phyloP scores from a whole-genome alignment of 345 rosid species.

The Nephelium lappaceum region DNA sequence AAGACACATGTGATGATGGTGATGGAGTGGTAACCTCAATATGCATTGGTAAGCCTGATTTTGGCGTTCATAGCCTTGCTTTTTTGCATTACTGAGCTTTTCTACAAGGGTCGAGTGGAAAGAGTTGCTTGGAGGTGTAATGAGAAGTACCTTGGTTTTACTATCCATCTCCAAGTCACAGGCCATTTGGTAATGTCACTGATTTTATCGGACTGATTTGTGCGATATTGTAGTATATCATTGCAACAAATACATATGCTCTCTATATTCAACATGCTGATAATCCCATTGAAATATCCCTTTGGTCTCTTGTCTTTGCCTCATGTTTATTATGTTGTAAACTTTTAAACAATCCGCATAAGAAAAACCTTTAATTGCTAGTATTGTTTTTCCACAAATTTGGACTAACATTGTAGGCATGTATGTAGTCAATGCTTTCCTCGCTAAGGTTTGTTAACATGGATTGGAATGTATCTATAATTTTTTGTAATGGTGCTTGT shows the following conservation, averaged over 20 bases:
- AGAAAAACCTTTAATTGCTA: not conserved
- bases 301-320: not conserved
- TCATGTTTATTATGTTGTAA: too few species aligned
- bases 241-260: not conserved
- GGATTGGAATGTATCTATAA: too few species aligned
- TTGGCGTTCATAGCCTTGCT: too few species aligned
- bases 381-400: too few species aligned
- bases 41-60: too few species aligned
- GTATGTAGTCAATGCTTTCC: too few species aligned
- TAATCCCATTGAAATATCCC: not conserved
- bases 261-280: not conserved
- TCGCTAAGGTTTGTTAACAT: too few species aligned
- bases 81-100: constrained; percentile 10
- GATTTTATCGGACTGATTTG: not conserved
- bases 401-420: too few species aligned
- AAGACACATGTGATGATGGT: too few species aligned
- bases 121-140: constrained; percentile 2
- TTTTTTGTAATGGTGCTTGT: too few species aligned
- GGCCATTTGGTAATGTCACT: not conserved
- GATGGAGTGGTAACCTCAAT: too few species aligned
- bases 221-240: not conserved
- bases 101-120: not conserved
- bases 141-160: constrained; percentile 5
- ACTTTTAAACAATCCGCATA: not conserved
- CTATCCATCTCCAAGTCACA: not conserved